Conservation (phyloP, 2,329 filamentous ascomycete species). For the Xylariaceae sp. region DNA sequence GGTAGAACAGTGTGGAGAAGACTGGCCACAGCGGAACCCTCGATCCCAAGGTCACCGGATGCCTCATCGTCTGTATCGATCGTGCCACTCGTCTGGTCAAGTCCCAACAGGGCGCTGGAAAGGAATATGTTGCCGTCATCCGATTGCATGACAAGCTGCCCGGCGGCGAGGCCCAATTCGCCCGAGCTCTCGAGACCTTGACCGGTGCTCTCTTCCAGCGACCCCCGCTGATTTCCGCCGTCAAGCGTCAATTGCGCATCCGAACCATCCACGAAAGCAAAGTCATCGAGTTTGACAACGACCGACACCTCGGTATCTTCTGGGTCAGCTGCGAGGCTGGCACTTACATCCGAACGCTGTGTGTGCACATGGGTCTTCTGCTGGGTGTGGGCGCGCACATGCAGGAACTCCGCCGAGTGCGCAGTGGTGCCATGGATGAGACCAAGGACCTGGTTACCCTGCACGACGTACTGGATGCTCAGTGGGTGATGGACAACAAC, state of each 20-base stretch:
- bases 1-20: slow-evolving; percentile 66
- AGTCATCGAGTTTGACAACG: slow-evolving; percentile 96
- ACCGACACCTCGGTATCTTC: slow-evolving; percentile 94
- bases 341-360: slow-evolving; percentile 97
- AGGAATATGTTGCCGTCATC: slow-evolving; percentile 96
- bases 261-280: slow-evolving; percentile 97
- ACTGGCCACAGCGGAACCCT: slow-evolving; percentile 97
- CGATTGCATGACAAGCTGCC: slow-evolving; percentile 92
- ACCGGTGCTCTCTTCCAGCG: slow-evolving; percentile 97
- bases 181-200: slow-evolving; percentile 87
- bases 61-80: slow-evolving; percentile 75
- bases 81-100: slow-evolving; percentile 96
- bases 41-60: slow-evolving; percentile 74
- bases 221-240: slow-evolving; percentile 92
- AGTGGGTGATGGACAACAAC: slow-evolving; percentile 94
- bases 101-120: slow-evolving; percentile 97
- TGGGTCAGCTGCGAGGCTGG: slow-evolving; percentile 99
- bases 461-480: slow-evolving; percentile 91
- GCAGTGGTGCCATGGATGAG: slow-evolving; percentile 93
- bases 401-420: slow-evolving; percentile 93
- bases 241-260: slow-evolving; percentile 98
- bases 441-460: slow-evolving; percentile 81
- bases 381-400: slow-evolving; percentile 88
- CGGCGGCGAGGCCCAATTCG: slow-evolving; percentile 87
- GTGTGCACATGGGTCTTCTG: slow-evolving; percentile 77